A percentile compares a stretch with the other conserved stretches of the same genome.
These are phyloP conservation scores for Phytopythium delawarense DNA, from an alignment of 352 stramenopile genomes.

Conservation along the genomic window DNA sequence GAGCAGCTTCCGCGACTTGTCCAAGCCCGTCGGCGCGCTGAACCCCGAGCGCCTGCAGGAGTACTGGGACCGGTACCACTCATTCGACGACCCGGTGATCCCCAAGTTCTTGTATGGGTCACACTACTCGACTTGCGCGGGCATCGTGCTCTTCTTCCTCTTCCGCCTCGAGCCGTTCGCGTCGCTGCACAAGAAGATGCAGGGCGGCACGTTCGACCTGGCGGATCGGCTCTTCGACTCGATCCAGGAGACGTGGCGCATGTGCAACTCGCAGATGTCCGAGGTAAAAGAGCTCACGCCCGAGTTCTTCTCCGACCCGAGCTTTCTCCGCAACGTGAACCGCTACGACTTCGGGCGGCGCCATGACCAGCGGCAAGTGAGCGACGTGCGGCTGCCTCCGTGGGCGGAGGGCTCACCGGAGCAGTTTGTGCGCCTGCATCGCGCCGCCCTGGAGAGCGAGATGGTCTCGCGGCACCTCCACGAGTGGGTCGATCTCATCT, in stretches of 20 bases:
- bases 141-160: conserved; percentile 98
- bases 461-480: conserved; percentile 97
- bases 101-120: conserved; percentile 88
- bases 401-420: conserved; percentile 95
- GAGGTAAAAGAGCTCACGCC: conserved; percentile 99
- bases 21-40: conserved; percentile 97
- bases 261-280: conserved; percentile 96
- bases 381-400: conserved; percentile 95
- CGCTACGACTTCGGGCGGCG: conserved; percentile 93
- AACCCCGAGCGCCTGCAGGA: conserved; percentile 91
- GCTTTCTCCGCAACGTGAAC: conserved; percentile 97
- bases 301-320: conserved; percentile 95
- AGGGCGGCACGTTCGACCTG: conserved; percentile 97
- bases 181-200: conserved; percentile 94
- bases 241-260: conserved; percentile 94
- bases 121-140: conserved; percentile 97
- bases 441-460: conserved; percentile 97
- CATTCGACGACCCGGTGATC: conserved; percentile 87
- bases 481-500: conserved; percentile 99
- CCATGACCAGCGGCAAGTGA: conserved; percentile 72
- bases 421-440: conserved; percentile 95
- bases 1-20: conserved; percentile 95
- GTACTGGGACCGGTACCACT: conserved; percentile 95
- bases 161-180: conserved; percentile 98
- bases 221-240: conserved; percentile 97